phyloP scores from a whole-genome alignment of 2,329 filamentous ascomycete species.

The Rutstroemia sp. region DNA sequence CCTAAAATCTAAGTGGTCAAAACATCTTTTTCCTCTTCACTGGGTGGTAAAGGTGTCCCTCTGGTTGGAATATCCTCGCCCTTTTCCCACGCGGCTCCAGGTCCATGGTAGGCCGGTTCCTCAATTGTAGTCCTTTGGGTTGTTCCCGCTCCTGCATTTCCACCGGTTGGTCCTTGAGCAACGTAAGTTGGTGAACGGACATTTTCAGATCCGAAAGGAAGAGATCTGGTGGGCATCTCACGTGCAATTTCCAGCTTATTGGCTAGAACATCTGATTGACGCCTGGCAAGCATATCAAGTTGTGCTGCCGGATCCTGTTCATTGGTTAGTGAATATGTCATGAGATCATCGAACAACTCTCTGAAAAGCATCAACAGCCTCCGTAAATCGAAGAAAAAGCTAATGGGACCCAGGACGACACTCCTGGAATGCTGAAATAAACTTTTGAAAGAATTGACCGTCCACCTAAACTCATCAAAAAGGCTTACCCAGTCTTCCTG shows the following conservation, averaged over 20 bases:
- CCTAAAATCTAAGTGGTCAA: constrained; percentile 39
- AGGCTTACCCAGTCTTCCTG: constrained; percentile 92
- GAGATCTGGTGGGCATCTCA: constrained; percentile 40
- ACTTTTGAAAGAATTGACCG: constrained; percentile 4
- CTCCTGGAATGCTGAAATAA: constrained; percentile 4
- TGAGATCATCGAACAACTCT: constrained; percentile 4
- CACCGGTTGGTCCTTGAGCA: constrained; percentile 30
- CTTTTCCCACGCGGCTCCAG: constrained; percentile 45
- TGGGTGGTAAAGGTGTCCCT: constrained; percentile 29
- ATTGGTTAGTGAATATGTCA: constrained; percentile 6
- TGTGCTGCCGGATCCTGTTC: constrained; percentile 61
- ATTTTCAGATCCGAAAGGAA: constrained; percentile 48
- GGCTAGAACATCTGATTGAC: constrained; percentile 56
- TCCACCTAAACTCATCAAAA: constrained; percentile 31
- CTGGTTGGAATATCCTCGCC: constrained; percentile 36
- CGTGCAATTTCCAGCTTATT: constrained; percentile 39
- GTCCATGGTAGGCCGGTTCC: constrained; percentile 42
- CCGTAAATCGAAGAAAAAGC: constrained; percentile 1
- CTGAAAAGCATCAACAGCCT: constrained; percentile 3
- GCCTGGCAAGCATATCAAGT: constrained; percentile 61
- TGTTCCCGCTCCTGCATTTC: constrained; percentile 7
- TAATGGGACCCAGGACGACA: background rate
- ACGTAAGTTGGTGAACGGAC: constrained; percentile 39
- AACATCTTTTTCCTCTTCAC: constrained; percentile 29
- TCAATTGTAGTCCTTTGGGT: constrained; percentile 28